Evolutionary conservation across 2,329 filamentous ascomycete species (phyloP).

Genomic region (Dactylellina sp.): DNA sequence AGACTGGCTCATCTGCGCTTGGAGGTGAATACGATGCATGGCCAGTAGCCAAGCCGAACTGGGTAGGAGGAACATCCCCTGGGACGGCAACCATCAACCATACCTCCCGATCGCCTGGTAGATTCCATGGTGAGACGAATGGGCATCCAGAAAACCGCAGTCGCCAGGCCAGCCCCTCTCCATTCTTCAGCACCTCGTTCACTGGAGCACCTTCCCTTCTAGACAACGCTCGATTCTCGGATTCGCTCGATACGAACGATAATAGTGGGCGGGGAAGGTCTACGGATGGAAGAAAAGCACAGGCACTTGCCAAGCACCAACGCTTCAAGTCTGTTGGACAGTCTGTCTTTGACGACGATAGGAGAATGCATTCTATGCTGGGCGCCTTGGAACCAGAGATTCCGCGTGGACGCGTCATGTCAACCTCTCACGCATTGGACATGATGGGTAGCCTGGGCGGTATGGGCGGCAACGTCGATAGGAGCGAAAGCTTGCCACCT

Average conservation of each 20-base stretch:
- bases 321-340: constrained; percentile 54
- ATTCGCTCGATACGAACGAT: constrained; percentile 46
- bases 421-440: constrained; percentile 58
- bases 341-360: constrained; percentile 55
- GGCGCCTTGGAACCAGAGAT: constrained; percentile 58
- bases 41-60: constrained; percentile 58
- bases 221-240: constrained; percentile 50
- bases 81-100: constrained; percentile 57
- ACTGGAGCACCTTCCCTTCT: constrained; percentile 45
- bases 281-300: constrained; percentile 51
- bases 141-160: constrained; percentile 51
- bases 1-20: constrained; percentile 60
- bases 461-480: constrained; percentile 57
- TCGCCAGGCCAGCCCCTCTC: constrained; percentile 48
- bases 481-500: constrained; percentile 60
- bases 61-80: constrained; percentile 60
- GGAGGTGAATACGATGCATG: constrained; percentile 60
- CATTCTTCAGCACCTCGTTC: constrained; percentile 53
- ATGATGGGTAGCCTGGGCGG: constrained; percentile 52
- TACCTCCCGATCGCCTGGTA: constrained; percentile 59
- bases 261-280: constrained; percentile 45
- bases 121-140: constrained; percentile 57
- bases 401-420: constrained; percentile 59
- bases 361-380: constrained; percentile 57
- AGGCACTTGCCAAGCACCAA: constrained; percentile 51